These are phyloP conservation scores for Sclerotinia trifoliorum DNA, from an alignment of 2,329 filamentous ascomycete genomes.

Conservation along the genomic window DNA sequence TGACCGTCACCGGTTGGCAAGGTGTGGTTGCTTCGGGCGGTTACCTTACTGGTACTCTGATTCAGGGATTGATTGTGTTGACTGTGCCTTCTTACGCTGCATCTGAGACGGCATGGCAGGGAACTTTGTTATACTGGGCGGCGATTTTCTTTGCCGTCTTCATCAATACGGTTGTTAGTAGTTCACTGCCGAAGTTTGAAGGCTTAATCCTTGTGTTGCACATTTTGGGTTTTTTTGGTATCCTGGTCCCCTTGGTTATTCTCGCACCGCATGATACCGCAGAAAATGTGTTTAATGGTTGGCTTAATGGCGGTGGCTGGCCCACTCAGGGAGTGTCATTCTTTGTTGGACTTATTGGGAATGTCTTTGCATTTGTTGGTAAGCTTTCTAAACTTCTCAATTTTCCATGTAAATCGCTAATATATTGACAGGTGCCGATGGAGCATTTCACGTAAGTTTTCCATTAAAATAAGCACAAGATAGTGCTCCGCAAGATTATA, in stretches of 20 bases:
- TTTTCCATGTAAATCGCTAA: neutral
- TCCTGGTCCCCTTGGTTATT: constrained; percentile 43
- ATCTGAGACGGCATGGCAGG: constrained; percentile 11
- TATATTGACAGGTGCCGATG: constrained; percentile 17
- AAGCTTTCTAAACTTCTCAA: neutral
- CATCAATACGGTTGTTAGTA: constrained; percentile 46
- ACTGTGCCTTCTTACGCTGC: neutral
- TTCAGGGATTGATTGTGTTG: constrained; percentile 10
- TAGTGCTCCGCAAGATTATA: neutral
- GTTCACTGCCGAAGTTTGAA: constrained; percentile 45
- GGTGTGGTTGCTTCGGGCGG: constrained; percentile 8
- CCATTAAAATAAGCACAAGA: neutral
- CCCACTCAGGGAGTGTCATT: constrained; percentile 37
- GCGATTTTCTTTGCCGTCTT: constrained; percentile 34
- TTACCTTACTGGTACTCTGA: constrained; percentile 10
- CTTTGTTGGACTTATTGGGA: constrained; percentile 42
- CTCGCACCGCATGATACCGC: constrained; percentile 29
- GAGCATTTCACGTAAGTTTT: constrained; percentile 17
- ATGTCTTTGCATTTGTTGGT: constrained; percentile 29
- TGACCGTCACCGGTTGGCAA: constrained; percentile 17
- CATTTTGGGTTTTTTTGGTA: constrained; percentile 45
- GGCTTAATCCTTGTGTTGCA: constrained; percentile 46
- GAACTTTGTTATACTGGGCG: constrained; percentile 4
- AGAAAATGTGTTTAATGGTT: constrained; percentile 36
- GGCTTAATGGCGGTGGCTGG: constrained; percentile 39